These are phyloP conservation scores for Adansonia madagascariensis DNA, from an alignment of 441 rosid genomes.

Conservation along the genomic window DNA sequence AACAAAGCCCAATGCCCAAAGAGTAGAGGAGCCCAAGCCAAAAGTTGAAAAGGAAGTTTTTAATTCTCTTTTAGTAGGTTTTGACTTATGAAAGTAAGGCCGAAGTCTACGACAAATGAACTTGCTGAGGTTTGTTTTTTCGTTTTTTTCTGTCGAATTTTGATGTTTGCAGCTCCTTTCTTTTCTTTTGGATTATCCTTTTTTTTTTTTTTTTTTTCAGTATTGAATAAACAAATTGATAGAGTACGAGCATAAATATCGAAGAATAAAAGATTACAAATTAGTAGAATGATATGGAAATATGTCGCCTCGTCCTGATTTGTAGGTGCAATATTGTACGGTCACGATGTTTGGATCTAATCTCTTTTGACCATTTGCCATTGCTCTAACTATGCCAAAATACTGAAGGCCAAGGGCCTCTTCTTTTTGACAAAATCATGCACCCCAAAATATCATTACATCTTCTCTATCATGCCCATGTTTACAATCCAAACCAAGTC, in stretches of 20 bases:
- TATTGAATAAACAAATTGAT: conserved; percentile 29
- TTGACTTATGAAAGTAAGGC: conserved; percentile 18
- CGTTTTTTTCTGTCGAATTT: not conserved
- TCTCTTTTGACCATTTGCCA: too few species aligned
- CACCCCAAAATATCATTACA: conserved; percentile 3
- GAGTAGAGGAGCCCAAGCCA: not conserved
- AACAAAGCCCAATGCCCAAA: too few species aligned
- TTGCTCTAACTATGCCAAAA: too few species aligned
- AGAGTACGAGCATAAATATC: not conserved
- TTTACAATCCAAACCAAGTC: not conserved
- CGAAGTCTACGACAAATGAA: conserved; percentile 12
- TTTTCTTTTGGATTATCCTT: conserved; percentile 17
- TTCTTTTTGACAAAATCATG: conserved; percentile 27
- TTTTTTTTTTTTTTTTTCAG: not conserved
- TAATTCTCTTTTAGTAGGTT: conserved; percentile 16
- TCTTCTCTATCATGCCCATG: not conserved
- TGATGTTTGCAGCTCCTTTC: not conserved
- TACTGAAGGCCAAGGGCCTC: not conserved
- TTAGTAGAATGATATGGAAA: too few species aligned
- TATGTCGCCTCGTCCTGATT: conserved; percentile 47
- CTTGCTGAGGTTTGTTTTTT: not conserved
- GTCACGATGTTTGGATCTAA: not conserved
- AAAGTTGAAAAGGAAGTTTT: conserved; percentile 32
- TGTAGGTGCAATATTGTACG: not conserved
- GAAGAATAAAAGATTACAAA: too few species aligned